Base-by-base conservation (phyloP, 106 monocot genomes). In the Agapanthus africanus region DNA sequence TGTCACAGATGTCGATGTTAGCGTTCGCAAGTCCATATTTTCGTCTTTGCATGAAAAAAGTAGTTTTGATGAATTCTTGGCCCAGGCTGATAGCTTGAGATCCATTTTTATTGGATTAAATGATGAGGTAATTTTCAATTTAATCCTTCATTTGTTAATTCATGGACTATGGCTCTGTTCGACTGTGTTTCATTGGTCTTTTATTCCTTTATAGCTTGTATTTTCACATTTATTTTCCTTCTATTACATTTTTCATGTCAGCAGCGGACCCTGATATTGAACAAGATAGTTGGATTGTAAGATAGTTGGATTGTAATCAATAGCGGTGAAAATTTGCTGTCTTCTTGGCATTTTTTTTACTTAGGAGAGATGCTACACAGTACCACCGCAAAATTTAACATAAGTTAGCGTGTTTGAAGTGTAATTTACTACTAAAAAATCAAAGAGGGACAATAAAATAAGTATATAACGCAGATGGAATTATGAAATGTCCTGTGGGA, bases 61-160 rank as follows among this genome's bases (percentile, higher is more conserved):
- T 34, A 76, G 80, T 73, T 97, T 89, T 80, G 95, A 97, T 87
- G 95, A 89, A 69, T 97, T 87, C 63, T 78, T 97, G 74, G 86
- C 88, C 21, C 92, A 92, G 75, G 86, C 91, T 44, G 95, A 97
- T 71, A 84, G 83, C 70, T 77, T 97, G 70, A 76, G 80, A 79
- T 92, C 95, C 37, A 86, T 97, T 76, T 97, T 97, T 79, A 86
- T 89, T 72, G 89, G 89, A 51, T 67, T 97, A 46, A 92, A 97
- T 75, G 95, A 97, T 68, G 91, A 97, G 95, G 95, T 92, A 86
- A 37, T 66, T n/a, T n/a, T n/a, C n/a, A n/a, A n/a, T n/a, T n/a
- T n/a, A n/a, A n/a, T n/a, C n/a, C n/a, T n/a, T n/a, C n/a, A n/a
- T n/a, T n/a, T n/a, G n/a, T n/a, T n/a, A n/a, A n/a, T n/a, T n/a